Base-by-base conservation (phyloP, 805 yeast genomes). In the Myxozyma nipponensis region DNA sequence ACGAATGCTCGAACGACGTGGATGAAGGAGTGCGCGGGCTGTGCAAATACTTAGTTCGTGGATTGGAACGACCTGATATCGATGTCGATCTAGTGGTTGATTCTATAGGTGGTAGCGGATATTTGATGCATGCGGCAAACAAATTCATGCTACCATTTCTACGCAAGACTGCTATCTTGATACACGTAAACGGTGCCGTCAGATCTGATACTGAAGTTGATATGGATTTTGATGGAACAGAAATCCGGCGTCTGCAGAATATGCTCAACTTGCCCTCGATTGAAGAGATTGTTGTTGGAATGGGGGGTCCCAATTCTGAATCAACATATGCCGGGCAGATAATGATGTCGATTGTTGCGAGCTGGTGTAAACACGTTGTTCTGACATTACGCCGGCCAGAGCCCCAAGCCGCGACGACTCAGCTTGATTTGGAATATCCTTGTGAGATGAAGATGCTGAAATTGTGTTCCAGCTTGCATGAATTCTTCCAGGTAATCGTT, bases 381-480 rank as follows among this genome's bases (percentile, higher is more conserved):
- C n/a, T 47, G 15, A 38, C 59, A 5, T 26, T 32, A 9, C 42
- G 52, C 18, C 54, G 54, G 21, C 58, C 59, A 13, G 43, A 37
- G 46, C 32, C 45, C 3, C 38, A 13, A 17, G 22, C 40, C 17
- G 47, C 42, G 32, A 18, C 32, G 17, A 17, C 37, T 15, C 28
- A 39, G 23, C 38, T 55, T 38, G 34, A 41, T 15, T 28, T 49
- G 22, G 60, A 57, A 35, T 87, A 79, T 59, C 93, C 95, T 0
- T 86, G 86, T 0, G 62, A 76, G 1, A 68, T 83, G n/a, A 72
- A 74, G 37, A 70, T 89, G 43, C 72, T 84, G 21, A 72, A 76
- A 28, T 71, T 89, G 17, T 96, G 96, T 0, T 65, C 69, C 1
- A 73, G 84, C 44, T 67, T 87, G 52, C 90, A 84, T 62, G 72